phyloP scores from a whole-genome alignment of 73 alveolate genomes.

The Paramecium octaurelia region DNA sequence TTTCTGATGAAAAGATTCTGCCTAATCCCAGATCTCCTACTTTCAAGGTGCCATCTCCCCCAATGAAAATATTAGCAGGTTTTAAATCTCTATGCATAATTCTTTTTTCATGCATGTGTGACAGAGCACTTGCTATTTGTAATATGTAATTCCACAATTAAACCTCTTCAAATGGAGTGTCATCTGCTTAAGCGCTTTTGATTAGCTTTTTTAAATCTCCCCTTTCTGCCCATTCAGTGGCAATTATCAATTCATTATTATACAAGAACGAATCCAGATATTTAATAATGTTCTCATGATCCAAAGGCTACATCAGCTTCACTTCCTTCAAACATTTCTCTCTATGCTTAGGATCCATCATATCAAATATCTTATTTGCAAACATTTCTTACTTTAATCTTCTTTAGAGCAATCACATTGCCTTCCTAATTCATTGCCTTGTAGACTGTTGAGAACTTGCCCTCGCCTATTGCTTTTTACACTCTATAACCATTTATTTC shows the following conservation, averaged over 20 bases:
- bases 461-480: constrained; percentile 85
- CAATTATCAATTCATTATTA: constrained; percentile 92
- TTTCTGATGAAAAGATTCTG: constrained; percentile 84
- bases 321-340: constrained; percentile 97
- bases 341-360: constrained; percentile 91
- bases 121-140: constrained; percentile 89
- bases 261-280: constrained; percentile 92
- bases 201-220: constrained; percentile 94
- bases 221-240: constrained; percentile 98
- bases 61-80: constrained; percentile 97
- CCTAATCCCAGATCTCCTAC: constrained; percentile 97
- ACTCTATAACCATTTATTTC: constrained; percentile 62
- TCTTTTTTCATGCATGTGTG: constrained; percentile 96
- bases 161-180: constrained; percentile 79
- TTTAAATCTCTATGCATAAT: constrained; percentile 97
- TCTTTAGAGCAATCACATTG: constrained; percentile 85
- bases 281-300: constrained; percentile 89
- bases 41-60: constrained; percentile 84
- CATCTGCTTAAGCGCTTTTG: constrained; percentile 80
- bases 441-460: constrained; percentile 96
- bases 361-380: constrained; percentile 85
- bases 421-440: constrained; percentile 85
- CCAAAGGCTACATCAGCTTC: constrained; percentile 73
- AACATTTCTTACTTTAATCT: constrained; percentile 73
- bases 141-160: constrained; percentile 85